Conservation (phyloP, 345 rosid species). For the Angophora floribunda region DNA sequence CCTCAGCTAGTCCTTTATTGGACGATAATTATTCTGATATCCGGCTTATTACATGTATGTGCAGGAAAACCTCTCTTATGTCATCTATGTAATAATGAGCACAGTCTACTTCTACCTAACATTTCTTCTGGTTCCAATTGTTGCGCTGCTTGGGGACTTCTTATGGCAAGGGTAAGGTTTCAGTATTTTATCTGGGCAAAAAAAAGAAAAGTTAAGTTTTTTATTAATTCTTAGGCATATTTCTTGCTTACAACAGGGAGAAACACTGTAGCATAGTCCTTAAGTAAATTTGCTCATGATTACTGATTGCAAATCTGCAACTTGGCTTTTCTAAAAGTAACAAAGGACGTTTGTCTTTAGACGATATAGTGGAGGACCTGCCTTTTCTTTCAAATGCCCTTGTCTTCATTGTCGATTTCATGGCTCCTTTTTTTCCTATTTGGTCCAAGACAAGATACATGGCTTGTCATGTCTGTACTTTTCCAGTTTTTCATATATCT, state of each 20-base stretch:
- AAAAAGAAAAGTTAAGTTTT: not conserved
- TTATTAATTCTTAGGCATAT: not conserved
- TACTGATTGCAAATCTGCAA: not conserved
- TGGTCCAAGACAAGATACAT: not conserved
- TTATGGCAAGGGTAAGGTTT: conserved; percentile 73
- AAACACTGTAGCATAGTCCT: not conserved
- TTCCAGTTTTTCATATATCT: not conserved
- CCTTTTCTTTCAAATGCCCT: not conserved
- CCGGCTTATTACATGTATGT: not conserved
- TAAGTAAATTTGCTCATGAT: not conserved
- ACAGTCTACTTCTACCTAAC: conserved; percentile 82
- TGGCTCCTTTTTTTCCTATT: not conserved
- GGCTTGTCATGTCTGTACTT: not conserved
- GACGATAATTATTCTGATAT: not conserved
- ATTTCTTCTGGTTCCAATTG: conserved; percentile 68
- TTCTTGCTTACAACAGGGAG: not conserved
- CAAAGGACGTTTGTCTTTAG: not conserved
- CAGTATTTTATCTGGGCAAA: not conserved
- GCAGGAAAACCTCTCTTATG: conserved; percentile 81
- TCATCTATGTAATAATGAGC: conserved; percentile 83
- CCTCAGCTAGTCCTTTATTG: not conserved
- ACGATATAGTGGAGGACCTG: not conserved
- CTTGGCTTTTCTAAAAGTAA: not conserved
- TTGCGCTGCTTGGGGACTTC: conserved; percentile 91
- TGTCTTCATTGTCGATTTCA: not conserved